Conservation (phyloP, 1,284 basidiomycete genomes). For the Boletus sp. region DNA sequence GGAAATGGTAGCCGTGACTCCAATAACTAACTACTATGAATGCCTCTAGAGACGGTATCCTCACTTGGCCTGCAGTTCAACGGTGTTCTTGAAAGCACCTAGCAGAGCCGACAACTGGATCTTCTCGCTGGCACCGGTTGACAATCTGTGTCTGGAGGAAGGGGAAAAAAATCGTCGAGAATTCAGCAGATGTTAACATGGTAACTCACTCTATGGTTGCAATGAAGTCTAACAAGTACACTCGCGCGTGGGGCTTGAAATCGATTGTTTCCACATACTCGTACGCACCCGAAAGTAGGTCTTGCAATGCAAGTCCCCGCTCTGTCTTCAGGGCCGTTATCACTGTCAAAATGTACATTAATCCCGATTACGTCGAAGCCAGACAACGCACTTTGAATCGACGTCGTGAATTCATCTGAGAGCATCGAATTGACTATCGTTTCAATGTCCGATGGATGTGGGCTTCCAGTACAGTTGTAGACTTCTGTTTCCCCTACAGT, state of each 20-base stretch:
- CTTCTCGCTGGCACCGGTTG: conserved; percentile 91
- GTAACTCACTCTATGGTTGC: conserved; percentile 82
- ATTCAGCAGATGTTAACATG: not conserved
- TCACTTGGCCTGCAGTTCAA: conserved; percentile 45
- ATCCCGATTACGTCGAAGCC: not conserved
- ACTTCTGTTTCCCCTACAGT: conserved; percentile 85
- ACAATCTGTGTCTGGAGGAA: conserved; percentile 79
- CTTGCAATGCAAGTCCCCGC: conserved; percentile 91
- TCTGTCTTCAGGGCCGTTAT: conserved; percentile 85
- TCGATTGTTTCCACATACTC: conserved; percentile 88
- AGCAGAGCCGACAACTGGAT: conserved; percentile 91
- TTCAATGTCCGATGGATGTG: conserved; percentile 92
- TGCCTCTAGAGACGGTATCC: too few species aligned
- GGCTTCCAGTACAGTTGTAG: conserved; percentile 96
- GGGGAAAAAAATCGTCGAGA: conserved; percentile 3
- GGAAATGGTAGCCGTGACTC: not conserved
- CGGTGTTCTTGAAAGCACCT: conserved; percentile 90
- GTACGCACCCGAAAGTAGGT: conserved; percentile 90
- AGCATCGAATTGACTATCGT: conserved; percentile 95
- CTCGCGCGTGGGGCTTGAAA: conserved; percentile 78
- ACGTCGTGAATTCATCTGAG: conserved; percentile 91
- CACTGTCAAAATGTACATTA: conserved; percentile 46
- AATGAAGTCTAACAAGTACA: conserved; percentile 89
- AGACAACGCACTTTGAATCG: conserved; percentile 70
- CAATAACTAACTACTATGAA: too few species aligned